phyloP scores from a whole-genome alignment of 148 eudicot species.

The Diospyros lotus region DNA sequence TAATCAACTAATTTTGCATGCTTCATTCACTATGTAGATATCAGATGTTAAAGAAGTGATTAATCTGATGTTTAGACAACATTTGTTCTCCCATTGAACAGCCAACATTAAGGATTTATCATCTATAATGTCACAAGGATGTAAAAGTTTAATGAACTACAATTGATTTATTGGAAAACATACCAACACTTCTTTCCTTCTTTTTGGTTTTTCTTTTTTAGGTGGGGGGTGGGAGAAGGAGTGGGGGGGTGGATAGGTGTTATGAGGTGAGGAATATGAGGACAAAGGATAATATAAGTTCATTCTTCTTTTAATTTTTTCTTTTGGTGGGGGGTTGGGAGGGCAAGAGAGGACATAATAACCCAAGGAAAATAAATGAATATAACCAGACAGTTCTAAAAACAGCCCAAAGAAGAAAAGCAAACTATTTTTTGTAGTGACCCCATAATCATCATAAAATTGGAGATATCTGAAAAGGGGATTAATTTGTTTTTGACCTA shows the following conservation, averaged over 20 bases:
- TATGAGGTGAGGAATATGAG: no score
- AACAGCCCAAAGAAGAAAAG: not conserved
- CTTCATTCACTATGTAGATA: not conserved
- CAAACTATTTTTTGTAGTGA: not conserved
- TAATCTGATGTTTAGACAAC: not conserved
- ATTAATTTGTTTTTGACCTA: no score
- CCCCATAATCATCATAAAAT: no score
- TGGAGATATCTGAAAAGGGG: not conserved
- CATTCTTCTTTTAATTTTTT: no score
- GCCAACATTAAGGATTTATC: not conserved
- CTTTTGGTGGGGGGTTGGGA: no score
- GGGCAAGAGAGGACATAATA: no score
- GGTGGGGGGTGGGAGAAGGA: not conserved
- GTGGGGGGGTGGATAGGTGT: not conserved
- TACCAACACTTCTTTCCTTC: not conserved
- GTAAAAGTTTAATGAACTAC: not conserved
- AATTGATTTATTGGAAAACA: not conserved
- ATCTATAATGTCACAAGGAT: not conserved
- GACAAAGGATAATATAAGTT: no score
- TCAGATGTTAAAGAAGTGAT: not conserved
- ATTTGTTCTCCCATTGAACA: not conserved
- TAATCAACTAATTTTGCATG: not conserved
- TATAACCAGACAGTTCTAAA: not conserved
- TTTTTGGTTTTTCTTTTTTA: fast-evolving
- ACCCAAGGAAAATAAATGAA: no score